Conservation (phyloP, 2,329 filamentous ascomycete species). For the Triangularia setosa region DNA sequence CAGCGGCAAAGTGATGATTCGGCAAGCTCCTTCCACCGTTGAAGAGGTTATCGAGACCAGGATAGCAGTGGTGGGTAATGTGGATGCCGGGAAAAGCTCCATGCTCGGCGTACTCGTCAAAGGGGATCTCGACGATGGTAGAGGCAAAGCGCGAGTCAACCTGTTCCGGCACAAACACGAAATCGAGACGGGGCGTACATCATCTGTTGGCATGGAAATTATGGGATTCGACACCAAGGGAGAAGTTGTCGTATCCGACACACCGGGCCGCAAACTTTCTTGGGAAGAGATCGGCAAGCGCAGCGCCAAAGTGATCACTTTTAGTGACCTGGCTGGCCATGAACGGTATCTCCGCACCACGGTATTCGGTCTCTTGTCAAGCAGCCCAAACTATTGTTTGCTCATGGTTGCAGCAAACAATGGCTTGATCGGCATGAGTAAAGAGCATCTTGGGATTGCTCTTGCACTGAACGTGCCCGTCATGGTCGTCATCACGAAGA, state of each 20-base stretch:
- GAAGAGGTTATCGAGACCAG: constrained; percentile 93
- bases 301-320: constrained; percentile 93
- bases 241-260: constrained; percentile 74
- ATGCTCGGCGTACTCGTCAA: constrained; percentile 95
- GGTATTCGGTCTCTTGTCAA: constrained; percentile 90
- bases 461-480: constrained; percentile 93
- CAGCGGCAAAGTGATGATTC: constrained; percentile 82
- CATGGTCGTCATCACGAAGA: constrained; percentile 97
- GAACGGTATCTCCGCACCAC: constrained; percentile 94
- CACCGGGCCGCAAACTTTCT: constrained; percentile 76
- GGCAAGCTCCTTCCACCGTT: constrained; percentile 66
- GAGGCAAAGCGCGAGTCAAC: constrained; percentile 89
- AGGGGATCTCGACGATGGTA: constrained; percentile 88
- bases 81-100: constrained; percentile 95
- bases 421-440: constrained; percentile 94
- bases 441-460: constrained; percentile 94
- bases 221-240: constrained; percentile 92
- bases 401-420: constrained; percentile 99
- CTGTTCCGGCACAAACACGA: constrained; percentile 98
- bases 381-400: constrained; percentile 94
- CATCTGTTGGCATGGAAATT: constrained; percentile 97
- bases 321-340: constrained; percentile 92
- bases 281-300: constrained; percentile 98
- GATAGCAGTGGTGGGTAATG: constrained; percentile 95
- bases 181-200: constrained; percentile 90